These are phyloP conservation scores for Yarrowia bubula DNA, from an alignment of 805 yeast genomes.

Conservation along the genomic window DNA sequence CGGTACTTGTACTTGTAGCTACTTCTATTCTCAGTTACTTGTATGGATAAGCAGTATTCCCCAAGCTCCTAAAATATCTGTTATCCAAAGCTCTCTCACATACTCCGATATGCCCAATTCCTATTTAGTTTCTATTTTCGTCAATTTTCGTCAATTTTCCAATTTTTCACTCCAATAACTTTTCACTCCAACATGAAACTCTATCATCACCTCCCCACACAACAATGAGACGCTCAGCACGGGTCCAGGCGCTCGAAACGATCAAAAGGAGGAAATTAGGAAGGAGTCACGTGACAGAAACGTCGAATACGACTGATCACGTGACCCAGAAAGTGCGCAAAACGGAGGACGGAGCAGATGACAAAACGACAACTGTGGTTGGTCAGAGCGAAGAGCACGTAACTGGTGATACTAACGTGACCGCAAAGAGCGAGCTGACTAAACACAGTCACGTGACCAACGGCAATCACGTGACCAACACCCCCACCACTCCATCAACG, in stretches of 20 bases:
- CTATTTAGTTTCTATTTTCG: too few species aligned
- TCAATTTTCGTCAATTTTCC: too few species aligned
- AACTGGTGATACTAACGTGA: background rate
- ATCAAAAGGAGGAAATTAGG: background rate
- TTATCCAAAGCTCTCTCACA: too few species aligned
- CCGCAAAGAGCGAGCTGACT: background rate
- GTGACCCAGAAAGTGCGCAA: too few species aligned
- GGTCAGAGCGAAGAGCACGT: background rate
- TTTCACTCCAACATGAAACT: background rate
- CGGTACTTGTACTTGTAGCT: too few species aligned
- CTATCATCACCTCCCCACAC: background rate
- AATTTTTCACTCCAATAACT: background rate
- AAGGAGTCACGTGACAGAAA: background rate
- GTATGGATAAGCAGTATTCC: too few species aligned
- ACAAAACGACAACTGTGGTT: background rate
- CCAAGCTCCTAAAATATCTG: too few species aligned
- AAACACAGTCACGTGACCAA: background rate
- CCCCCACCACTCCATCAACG: background rate
- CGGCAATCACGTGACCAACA: background rate
- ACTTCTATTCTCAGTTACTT: too few species aligned
- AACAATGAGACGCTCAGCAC: conserved; percentile 9
- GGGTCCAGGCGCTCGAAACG: conserved; percentile 12
- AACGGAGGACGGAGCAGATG: background rate
- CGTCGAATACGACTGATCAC: background rate
- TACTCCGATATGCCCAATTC: too few species aligned